Conservation (phyloP, 345 rosid genomes). For the Toxicodendron radicans region DNA sequence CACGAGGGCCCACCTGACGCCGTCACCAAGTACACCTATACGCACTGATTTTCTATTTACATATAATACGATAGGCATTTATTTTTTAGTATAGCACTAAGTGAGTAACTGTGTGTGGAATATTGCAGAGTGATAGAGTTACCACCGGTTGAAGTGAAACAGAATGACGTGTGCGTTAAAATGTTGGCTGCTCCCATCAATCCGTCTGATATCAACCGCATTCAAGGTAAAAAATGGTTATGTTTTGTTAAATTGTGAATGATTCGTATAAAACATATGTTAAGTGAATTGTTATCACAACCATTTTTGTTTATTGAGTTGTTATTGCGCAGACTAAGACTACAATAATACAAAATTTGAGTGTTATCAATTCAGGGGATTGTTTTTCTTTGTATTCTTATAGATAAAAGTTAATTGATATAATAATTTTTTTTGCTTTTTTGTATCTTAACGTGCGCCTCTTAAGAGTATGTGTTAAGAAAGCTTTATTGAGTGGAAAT, state of each 20-base stretch:
- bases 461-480: too few relatives aligned
- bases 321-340: too few relatives aligned
- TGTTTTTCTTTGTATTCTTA: too few relatives aligned
- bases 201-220: constrained; percentile 88
- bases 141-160: constrained; percentile 73
- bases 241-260: background rate
- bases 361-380: too few relatives aligned
- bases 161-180: constrained; percentile 72
- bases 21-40: constrained; percentile 57
- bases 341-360: too few relatives aligned
- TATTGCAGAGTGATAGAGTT: constrained; percentile 54
- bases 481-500: background rate
- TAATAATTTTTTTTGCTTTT: too few relatives aligned
- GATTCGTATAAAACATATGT: too few relatives aligned
- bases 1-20: constrained; percentile 79
- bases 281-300: too few relatives aligned
- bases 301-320: too few relatives aligned
- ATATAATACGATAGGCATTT: background rate
- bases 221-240: constrained; percentile 51
- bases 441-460: too few relatives aligned
- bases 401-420: too few relatives aligned
- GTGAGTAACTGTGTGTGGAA: background rate
- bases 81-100: background rate
- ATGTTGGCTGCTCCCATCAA: constrained; percentile 93
- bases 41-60: background rate